These are phyloP conservation scores for Botryotinia narcissicola DNA, from an alignment of 2,329 filamentous ascomycete genomes.

Conservation along the genomic window DNA sequence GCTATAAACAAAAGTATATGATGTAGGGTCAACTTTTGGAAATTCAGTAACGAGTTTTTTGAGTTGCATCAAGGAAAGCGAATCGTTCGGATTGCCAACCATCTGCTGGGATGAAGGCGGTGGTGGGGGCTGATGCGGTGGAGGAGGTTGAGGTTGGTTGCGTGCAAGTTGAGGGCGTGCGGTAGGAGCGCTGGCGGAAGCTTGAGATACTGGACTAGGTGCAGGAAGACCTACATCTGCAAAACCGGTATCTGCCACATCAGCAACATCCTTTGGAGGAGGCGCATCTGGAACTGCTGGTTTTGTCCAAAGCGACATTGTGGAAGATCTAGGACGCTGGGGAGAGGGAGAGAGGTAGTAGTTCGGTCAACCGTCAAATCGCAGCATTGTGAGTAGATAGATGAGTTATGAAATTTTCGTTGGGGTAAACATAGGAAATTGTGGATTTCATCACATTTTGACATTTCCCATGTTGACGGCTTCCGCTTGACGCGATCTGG, in stretches of 20 bases:
- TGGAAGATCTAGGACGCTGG: not conserved
- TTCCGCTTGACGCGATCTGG: too few species aligned
- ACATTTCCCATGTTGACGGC: too few species aligned
- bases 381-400: not conserved
- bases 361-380: not conserved
- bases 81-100: constrained; percentile 55
- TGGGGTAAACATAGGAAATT: too few species aligned
- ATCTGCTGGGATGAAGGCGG: constrained; percentile 32
- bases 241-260: constrained; percentile 46
- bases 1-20: constrained; percentile 83
- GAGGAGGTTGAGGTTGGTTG: constrained; percentile 42
- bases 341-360: not conserved
- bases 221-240: constrained; percentile 38
- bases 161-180: constrained; percentile 38
- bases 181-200: constrained; percentile 29
- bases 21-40: constrained; percentile 63
- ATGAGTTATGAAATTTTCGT: not conserved
- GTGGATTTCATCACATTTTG: too few species aligned
- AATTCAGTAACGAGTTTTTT: constrained; percentile 72
- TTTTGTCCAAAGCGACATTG: constrained; percentile 36
- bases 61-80: constrained; percentile 72
- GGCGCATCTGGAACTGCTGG: constrained; percentile 23
- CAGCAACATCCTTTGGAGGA: constrained; percentile 33
- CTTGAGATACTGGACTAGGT: constrained; percentile 29
- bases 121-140: constrained; percentile 38